A percentile compares a stretch with the other conserved stretches of the same genome.
Conservation (phyloP, 2,329 filamentous ascomycete genomes). For the Neonectria sp. region DNA sequence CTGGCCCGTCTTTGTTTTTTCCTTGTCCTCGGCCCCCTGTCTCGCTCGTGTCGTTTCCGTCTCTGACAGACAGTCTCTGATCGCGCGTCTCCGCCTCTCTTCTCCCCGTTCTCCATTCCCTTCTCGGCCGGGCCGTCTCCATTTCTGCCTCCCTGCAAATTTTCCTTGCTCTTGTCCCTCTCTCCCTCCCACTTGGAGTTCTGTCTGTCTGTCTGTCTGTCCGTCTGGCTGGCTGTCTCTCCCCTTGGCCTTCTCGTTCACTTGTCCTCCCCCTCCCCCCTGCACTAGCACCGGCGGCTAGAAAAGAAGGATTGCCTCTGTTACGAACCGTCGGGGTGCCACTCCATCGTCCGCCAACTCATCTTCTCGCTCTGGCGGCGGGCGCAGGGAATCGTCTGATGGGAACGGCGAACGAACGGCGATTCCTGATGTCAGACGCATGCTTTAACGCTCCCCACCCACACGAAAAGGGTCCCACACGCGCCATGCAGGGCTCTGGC, state of each 20-base stretch:
- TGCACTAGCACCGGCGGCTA: neutral
- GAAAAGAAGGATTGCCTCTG: neutral
- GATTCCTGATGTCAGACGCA: slow-evolving; percentile 3
- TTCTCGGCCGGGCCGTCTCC: neutral
- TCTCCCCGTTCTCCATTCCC: neutral
- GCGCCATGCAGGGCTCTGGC: neutral
- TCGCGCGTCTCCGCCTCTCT: too few relatives aligned
- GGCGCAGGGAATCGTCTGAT: slow-evolving; percentile 22
- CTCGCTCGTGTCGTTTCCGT: neutral
- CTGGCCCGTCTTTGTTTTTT: neutral
- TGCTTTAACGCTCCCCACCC: slow-evolving; percentile 5
- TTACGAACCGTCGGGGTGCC: neutral
- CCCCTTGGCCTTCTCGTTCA: too few relatives aligned
- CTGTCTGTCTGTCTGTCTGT: too few relatives aligned
- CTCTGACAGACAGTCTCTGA: too few relatives aligned
- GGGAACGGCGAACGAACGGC: slow-evolving; percentile 1
- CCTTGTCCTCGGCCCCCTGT: neutral
- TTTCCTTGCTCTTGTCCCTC: neutral
- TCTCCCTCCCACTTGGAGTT: neutral
- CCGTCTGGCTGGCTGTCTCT: too few relatives aligned
- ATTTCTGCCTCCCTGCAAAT: neutral
- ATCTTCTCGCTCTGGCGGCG: neutral
- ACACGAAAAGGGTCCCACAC: neutral
- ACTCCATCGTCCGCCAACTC: neutral
- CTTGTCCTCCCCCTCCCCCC: neutral